phyloP scores from a whole-genome alignment of 345 rosid genomes.

The Murraya paniculata region DNA sequence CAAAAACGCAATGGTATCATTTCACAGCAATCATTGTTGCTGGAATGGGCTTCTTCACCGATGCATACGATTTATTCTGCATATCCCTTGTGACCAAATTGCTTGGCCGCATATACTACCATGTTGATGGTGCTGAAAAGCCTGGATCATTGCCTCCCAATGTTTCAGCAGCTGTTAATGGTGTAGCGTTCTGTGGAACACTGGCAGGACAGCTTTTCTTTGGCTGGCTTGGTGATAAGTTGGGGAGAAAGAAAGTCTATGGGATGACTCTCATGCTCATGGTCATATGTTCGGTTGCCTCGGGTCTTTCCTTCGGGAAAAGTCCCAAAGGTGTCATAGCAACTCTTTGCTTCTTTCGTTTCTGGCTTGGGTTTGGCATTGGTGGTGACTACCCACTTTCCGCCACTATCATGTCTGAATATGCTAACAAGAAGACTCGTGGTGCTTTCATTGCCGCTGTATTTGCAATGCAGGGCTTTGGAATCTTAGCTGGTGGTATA shows the following conservation, averaged over 20 bases:
- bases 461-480: constrained; percentile 94
- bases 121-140: constrained; percentile 54
- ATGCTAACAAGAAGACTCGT: constrained; percentile 81
- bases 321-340: constrained; percentile 46
- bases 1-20: constrained; percentile 83
- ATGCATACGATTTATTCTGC: constrained; percentile 80
- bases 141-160: constrained; percentile 71
- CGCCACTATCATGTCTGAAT: constrained; percentile 83
- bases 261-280: constrained; percentile 76
- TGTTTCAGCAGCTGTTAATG: constrained; percentile 71
- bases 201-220: constrained; percentile 74
- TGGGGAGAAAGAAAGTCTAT: constrained; percentile 72
- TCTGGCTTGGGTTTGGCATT: constrained; percentile 85
- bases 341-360: constrained; percentile 75
- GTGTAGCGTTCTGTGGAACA: constrained; percentile 72
- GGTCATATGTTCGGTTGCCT: constrained; percentile 62
- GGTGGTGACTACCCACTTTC: constrained; percentile 88
- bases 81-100: constrained; percentile 79
- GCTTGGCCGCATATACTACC: constrained; percentile 74
- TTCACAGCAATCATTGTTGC: constrained; percentile 76
- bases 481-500: constrained; percentile 71
- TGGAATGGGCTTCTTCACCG: constrained; percentile 88
- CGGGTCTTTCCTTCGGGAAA: constrained; percentile 64
- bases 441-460: constrained; percentile 91
- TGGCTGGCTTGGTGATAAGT: constrained; percentile 81